Conservation (phyloP, 2,329 filamentous ascomycete genomes). For the Pseudogymnoascus sp. region DNA sequence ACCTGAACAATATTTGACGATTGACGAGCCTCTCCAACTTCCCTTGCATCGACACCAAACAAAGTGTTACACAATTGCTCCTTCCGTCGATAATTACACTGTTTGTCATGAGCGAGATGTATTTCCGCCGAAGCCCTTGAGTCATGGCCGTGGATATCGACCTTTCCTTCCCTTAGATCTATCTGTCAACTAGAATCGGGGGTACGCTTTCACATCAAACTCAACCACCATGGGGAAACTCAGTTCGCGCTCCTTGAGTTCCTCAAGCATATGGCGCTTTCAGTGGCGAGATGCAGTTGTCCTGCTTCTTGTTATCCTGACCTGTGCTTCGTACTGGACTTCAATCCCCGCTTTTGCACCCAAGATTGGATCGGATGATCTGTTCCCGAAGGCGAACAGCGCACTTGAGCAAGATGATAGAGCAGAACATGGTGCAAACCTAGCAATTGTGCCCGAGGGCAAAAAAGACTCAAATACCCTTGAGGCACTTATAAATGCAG, state of each 20-base stretch:
- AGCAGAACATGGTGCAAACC: not conserved
- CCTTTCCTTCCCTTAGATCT: not conserved
- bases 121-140: not conserved
- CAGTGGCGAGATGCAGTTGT: not conserved
- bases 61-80: not conserved
- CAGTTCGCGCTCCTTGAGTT: not conserved
- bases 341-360: not conserved
- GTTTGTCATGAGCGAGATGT: not conserved
- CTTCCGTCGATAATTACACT: not conserved
- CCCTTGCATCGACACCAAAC: not conserved
- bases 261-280: not conserved
- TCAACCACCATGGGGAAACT: not conserved
- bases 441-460: constrained; percentile 12
- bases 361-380: not conserved
- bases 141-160: not conserved
- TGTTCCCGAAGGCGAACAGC: not conserved
- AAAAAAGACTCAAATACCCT: constrained; percentile 12
- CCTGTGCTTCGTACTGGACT: not conserved
- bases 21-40: not conserved
- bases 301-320: not conserved
- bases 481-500: constrained; percentile 43
- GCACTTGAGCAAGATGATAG: not conserved
- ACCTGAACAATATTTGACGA: not conserved
- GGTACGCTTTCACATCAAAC: not conserved
- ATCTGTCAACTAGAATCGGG: not conserved